phyloP scores from a whole-genome alignment of 2,329 filamentous ascomycete species.

The Alternaria panax region DNA sequence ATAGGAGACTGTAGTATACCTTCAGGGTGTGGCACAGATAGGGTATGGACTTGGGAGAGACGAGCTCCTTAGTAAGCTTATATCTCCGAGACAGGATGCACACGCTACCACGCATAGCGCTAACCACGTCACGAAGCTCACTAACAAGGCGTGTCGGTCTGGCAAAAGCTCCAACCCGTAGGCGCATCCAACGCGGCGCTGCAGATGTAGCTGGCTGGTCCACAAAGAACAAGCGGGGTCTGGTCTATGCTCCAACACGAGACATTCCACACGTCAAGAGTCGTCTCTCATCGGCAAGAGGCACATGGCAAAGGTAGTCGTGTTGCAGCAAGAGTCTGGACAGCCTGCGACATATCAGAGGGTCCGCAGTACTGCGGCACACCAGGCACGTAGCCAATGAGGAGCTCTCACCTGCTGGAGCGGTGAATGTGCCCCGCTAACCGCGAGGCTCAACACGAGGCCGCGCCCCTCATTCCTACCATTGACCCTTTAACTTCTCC shows the following conservation, averaged over 20 bases:
- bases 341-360: slow-evolving; percentile 11
- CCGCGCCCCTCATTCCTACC: slow-evolving; percentile 21
- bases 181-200: background rate
- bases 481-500: slow-evolving; percentile 19
- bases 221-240: slow-evolving; percentile 15
- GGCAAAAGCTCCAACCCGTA: background rate
- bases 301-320: background rate
- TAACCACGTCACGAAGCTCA: slow-evolving; percentile 18
- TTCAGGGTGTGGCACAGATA: too few species aligned
- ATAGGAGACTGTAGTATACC: too few species aligned
- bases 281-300: background rate
- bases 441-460: slow-evolving; percentile 27
- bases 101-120: slow-evolving; percentile 7
- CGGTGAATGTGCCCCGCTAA: slow-evolving; percentile 39
- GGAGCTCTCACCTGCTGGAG: slow-evolving; percentile 14
- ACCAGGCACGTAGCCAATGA: slow-evolving; percentile 31
- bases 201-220: background rate
- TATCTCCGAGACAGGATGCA: slow-evolving; percentile 7
- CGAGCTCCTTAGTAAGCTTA: too few species aligned
- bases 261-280: slow-evolving; percentile 7
- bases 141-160: background rate
- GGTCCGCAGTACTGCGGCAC: slow-evolving; percentile 16
- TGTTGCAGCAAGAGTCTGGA: slow-evolving; percentile 18
- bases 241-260: slow-evolving; percentile 11
- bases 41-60: too few species aligned